Evolutionary conservation across 2,329 filamentous ascomycete genomes (phyloP).

Genomic region (Aspergillus texensis): DNA sequence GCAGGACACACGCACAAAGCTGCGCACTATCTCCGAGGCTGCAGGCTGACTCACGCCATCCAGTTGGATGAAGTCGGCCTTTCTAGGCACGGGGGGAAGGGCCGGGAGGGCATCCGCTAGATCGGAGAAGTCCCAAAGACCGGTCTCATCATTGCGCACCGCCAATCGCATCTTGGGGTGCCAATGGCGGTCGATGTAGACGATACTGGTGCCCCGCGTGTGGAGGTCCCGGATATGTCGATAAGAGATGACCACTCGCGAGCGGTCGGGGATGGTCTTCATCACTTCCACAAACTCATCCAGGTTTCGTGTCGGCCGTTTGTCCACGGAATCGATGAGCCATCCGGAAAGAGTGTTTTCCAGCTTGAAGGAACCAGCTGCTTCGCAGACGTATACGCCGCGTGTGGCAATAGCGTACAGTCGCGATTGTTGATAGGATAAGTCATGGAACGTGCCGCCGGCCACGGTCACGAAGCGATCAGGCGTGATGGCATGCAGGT

Average conservation of each 20-base stretch:
- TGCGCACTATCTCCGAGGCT: slow-evolving; percentile 90
- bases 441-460: slow-evolving; percentile 89
- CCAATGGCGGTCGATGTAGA: slow-evolving; percentile 95
- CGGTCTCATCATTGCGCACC: slow-evolving; percentile 83
- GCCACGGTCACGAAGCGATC: slow-evolving; percentile 94
- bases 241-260: slow-evolving; percentile 90
- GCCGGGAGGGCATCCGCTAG: slow-evolving; percentile 80
- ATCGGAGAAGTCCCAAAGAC: slow-evolving; percentile 92
- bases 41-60: slow-evolving; percentile 85
- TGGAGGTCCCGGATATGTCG: slow-evolving; percentile 94
- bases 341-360: slow-evolving; percentile 89
- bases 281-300: slow-evolving; percentile 89
- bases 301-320: slow-evolving; percentile 86
- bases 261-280: slow-evolving; percentile 77
- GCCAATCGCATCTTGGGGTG: slow-evolving; percentile 91
- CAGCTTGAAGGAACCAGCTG: slow-evolving; percentile 90
- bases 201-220: slow-evolving; percentile 88
- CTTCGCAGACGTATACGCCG: slow-evolving; percentile 93
- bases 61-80: slow-evolving; percentile 88
- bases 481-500: slow-evolving; percentile 92
- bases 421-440: slow-evolving; percentile 97
- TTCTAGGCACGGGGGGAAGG: slow-evolving; percentile 69
- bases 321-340: slow-evolving; percentile 90
- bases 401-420: slow-evolving; percentile 90
- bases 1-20: slow-evolving; percentile 91